A percentile compares a stretch with the other conserved stretches of the same genome.
phyloP scores from a whole-genome alignment of 805 yeast species.

The Hanseniaspora lachancei region DNA sequence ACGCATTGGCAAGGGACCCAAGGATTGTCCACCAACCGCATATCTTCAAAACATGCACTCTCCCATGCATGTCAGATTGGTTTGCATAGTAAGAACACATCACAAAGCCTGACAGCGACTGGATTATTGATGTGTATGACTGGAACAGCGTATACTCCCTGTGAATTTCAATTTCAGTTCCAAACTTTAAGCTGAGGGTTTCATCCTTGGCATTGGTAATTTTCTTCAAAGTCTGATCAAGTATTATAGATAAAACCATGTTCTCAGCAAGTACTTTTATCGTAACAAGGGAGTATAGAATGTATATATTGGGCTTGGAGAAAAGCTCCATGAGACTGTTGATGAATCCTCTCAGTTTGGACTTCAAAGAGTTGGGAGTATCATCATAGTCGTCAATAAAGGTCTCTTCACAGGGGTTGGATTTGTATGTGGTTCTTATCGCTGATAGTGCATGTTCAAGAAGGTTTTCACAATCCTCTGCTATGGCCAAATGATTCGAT shows the following conservation, averaged over 20 bases:
- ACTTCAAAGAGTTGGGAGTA: not conserved
- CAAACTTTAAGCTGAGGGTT: not conserved
- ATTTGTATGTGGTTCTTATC: not conserved
- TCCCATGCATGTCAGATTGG: conserved; percentile 18
- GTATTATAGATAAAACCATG: conserved; percentile 11
- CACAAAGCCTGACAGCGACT: conserved; percentile 18
- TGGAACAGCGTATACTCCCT: conserved; percentile 17
- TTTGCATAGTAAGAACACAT: conserved; percentile 20
- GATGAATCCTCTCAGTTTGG: not conserved
- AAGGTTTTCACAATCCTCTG: conserved; percentile 1
- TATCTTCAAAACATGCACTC: conserved; percentile 18
- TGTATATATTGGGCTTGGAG: conserved; percentile 3
- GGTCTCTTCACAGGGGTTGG: not conserved
- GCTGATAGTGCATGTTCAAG: conserved; percentile 9
- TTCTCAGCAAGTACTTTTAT: conserved; percentile 13
- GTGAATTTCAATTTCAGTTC: conserved; percentile 12
- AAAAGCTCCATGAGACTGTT: too few relatives aligned
- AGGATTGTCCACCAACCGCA: conserved; percentile 23
- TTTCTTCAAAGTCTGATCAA: conserved; percentile 9
- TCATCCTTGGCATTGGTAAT: not conserved
- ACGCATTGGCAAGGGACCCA: conserved; percentile 19
- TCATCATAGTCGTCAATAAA: not conserved
- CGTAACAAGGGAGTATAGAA: conserved; percentile 1
- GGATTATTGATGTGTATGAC: conserved; percentile 15
- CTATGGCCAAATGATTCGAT: not conserved